Evolutionary conservation across 176 grass and related monocot genomes (phyloP).

Genomic region (Aegilops speltoides): DNA sequence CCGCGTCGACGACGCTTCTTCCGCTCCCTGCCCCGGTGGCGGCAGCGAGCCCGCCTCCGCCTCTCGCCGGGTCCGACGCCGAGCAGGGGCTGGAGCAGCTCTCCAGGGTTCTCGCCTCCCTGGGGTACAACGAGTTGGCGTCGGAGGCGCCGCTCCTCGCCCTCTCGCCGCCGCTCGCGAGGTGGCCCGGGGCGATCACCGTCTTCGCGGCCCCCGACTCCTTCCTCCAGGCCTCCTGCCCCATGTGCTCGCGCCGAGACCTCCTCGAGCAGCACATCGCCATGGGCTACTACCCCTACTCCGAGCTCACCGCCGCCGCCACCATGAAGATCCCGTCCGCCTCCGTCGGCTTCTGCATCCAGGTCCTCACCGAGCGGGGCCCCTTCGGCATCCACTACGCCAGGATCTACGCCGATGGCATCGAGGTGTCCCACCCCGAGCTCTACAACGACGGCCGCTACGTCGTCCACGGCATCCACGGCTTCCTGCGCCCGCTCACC

Average conservation of each 20-base stretch:
- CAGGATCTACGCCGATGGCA: conserved; percentile 57
- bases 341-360: conserved; percentile 55
- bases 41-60: no score
- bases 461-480: conserved; percentile 62
- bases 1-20: no score
- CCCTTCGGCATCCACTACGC: conserved; percentile 29
- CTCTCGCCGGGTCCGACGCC: no score
- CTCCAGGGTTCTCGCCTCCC: conserved; percentile 53
- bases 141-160: conserved; percentile 42
- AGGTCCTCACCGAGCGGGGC: conserved; percentile 33
- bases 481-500: conserved; percentile 54
- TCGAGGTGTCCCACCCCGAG: conserved; percentile 62
- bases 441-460: conserved; percentile 73
- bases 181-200: no score
- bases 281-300: conserved; percentile 59
- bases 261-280: conserved; percentile 59
- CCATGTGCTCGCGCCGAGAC: conserved; percentile 47
- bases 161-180: conserved; percentile 3
- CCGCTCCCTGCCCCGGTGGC: no score
- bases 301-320: conserved; percentile 39
- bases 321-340: conserved; percentile 51
- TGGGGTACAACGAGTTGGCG: conserved; percentile 68
- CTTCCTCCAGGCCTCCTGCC: conserved; percentile 18
- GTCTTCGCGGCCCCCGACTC: no score
- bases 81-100: neutral